Percentiles rank a stretch among this genome's conserved stretches.
phyloP scores from a whole-genome alignment of 345 rosid genomes.

The Hibiscus trionum region DNA sequence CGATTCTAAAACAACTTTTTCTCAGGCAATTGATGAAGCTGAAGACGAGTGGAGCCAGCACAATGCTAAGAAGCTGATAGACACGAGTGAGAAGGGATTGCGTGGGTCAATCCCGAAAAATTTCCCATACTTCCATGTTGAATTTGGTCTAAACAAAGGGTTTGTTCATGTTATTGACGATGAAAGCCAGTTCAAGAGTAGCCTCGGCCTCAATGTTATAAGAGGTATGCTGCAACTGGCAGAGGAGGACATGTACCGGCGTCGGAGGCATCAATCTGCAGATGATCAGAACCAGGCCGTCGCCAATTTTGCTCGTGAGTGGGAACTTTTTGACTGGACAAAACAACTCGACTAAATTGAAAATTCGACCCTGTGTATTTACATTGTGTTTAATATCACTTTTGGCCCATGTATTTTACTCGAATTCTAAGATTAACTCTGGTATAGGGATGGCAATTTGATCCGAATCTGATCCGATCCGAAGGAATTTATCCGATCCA shows the following conservation, averaged over 20 bases:
- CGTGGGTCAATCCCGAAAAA: conserved; percentile 80
- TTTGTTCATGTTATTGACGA: conserved; percentile 96
- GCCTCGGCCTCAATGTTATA: conserved; percentile 78
- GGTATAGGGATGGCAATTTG: too few species aligned
- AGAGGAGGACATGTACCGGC: conserved; percentile 86
- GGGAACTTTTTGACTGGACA: conserved; percentile 93
- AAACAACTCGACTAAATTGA: conserved; percentile 55
- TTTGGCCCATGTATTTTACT: too few species aligned
- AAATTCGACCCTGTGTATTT: neutral
- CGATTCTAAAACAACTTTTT: conserved; percentile 5
- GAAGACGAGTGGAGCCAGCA: conserved; percentile 99
- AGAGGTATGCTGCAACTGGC: conserved; percentile 77
- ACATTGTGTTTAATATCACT: too few species aligned
- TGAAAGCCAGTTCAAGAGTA: conserved; percentile 67
- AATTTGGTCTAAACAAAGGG: conserved; percentile 74
- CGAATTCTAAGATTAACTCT: too few species aligned
- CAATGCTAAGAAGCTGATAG: conserved; percentile 85
- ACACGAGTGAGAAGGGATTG: conserved; percentile 79
- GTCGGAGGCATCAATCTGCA: conserved; percentile 52
- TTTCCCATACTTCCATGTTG: conserved; percentile 91
- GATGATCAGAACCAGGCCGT: conserved; percentile 70
- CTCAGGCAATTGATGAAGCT: conserved; percentile 91
- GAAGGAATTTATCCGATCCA: too few species aligned
- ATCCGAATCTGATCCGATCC: too few species aligned
- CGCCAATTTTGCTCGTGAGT: conserved; percentile 41